These are phyloP conservation scores for Pythium angustatum DNA, from an alignment of 352 stramenopile genomes.

Conservation along the genomic window DNA sequence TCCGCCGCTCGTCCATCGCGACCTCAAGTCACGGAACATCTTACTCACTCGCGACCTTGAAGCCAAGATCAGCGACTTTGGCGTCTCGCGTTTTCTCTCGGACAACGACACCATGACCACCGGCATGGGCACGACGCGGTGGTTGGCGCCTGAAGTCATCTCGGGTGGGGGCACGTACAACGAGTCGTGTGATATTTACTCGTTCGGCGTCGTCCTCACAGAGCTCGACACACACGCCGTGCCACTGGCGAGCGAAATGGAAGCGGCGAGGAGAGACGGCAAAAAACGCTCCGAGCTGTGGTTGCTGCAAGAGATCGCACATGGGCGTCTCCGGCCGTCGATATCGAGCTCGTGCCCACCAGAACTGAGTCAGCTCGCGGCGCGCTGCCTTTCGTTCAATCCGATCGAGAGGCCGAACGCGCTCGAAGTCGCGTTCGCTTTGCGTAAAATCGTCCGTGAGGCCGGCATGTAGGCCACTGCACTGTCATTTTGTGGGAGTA, in stretches of 20 bases:
- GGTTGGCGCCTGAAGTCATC: conserved; percentile 2
- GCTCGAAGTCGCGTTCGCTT: background rate
- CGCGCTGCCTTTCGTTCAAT: background rate
- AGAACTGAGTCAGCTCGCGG: background rate
- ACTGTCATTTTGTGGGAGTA: too few relatives aligned
- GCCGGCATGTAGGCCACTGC: too few relatives aligned
- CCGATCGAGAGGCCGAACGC: background rate
- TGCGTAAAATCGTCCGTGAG: background rate
- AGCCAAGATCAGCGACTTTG: conserved; percentile 19
- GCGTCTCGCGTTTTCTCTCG: background rate
- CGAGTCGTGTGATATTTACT: conserved; percentile 4
- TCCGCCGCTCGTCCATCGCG: conserved; percentile 5
- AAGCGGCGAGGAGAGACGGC: too few relatives aligned
- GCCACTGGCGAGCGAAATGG: background rate
- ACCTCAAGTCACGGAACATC: conserved; percentile 12
- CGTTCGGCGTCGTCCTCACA: background rate
- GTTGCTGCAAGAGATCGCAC: background rate
- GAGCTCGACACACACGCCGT: background rate
- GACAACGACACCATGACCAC: conserved; percentile 6
- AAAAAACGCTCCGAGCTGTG: background rate
- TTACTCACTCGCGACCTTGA: background rate
- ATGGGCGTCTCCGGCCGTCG: background rate
- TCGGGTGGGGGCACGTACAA: conserved; percentile 1
- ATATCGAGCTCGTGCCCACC: background rate
- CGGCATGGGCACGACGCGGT: conserved; percentile 1